Base-by-base conservation (phyloP, 495 filamentous ascomycete species). In the Tuber melanosporum region DNA sequence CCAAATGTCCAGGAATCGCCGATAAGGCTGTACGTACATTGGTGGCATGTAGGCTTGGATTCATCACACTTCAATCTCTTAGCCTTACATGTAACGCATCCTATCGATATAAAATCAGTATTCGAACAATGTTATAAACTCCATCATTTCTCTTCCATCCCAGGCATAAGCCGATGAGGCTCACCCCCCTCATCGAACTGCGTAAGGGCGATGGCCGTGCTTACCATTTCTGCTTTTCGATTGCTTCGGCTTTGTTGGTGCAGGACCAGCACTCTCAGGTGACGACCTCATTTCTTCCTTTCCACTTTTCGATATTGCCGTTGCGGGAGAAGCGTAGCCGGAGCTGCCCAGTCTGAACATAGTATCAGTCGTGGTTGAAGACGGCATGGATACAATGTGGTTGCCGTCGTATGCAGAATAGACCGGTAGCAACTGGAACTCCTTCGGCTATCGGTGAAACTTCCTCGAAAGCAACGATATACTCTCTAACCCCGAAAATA, bases 31-130 rank as follows among this genome's bases (percentile, higher is more conserved):
- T 46, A 77, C 82, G 42, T 80, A 82, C 92, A 94, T 85, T 94
- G 92, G 57, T 90, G 87, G 81, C 92, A 94, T 47, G 86, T 87
- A 9, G 92, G 92, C 78, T 94, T 93, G 47, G 88, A 89, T 83
- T 94, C 92, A 82, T 93, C 92, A 85, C 92, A 94, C 83, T 94
- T 94, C 74, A 94, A 85, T 76, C 92, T 87, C 83, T 94, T 94
- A 71, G 90, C 88, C 84, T 94, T 94, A 86, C 92, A 94, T 71
- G 92, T 94, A 75, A 91, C 87, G 85, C 92, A 94, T 74, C 92
- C 92, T 94, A 84, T 74, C 62, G 62, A 75, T 73, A 70, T 69
- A 49, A 52, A 57, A 74, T 26, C 72, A 32, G 41, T 22, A 71
- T 45, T 71, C 57, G 14, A n/a, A 36, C 57, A 66, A 66, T 36